phyloP scores from a whole-genome alignment of 169 alveolate genomes.

The Perkinsus chesapeaki region DNA sequence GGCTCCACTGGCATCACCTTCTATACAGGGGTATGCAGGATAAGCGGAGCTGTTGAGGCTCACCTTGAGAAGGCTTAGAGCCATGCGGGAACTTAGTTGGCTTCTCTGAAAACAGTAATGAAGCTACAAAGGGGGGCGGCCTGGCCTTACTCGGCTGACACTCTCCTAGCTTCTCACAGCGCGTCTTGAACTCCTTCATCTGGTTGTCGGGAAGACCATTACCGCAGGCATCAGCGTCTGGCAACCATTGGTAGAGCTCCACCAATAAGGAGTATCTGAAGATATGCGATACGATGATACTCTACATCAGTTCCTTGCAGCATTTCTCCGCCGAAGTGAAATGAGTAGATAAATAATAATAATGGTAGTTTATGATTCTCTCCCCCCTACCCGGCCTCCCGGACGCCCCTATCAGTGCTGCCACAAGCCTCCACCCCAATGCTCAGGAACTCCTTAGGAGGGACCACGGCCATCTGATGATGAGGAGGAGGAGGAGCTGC shows the following conservation, averaged over 20 bases:
- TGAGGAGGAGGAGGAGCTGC: background rate
- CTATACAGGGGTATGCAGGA: background rate
- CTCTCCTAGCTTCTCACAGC: background rate
- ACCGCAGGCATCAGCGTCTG: background rate
- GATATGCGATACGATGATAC: no score
- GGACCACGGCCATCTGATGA: background rate
- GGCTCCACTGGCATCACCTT: background rate
- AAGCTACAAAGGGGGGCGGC: background rate
- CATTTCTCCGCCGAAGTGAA: no score
- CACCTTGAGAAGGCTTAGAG: background rate
- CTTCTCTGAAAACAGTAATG: background rate
- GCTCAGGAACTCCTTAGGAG: background rate
- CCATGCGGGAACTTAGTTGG: background rate
- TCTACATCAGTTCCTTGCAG: no score
- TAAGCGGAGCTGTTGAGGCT: background rate
- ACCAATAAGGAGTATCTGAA: background rate
- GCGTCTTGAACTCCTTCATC: background rate
- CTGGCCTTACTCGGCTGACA: background rate
- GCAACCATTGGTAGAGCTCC: background rate
- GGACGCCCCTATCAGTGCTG: background rate
- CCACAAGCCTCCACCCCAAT: background rate
- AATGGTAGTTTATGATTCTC: no score
- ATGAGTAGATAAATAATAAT: no score
- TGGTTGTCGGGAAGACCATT: background rate
- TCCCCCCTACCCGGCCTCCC: background rate